These are phyloP conservation scores for Fusarium oxysporum DNA, from an alignment of 2,329 filamentous ascomycete species.

Conservation along the genomic window DNA sequence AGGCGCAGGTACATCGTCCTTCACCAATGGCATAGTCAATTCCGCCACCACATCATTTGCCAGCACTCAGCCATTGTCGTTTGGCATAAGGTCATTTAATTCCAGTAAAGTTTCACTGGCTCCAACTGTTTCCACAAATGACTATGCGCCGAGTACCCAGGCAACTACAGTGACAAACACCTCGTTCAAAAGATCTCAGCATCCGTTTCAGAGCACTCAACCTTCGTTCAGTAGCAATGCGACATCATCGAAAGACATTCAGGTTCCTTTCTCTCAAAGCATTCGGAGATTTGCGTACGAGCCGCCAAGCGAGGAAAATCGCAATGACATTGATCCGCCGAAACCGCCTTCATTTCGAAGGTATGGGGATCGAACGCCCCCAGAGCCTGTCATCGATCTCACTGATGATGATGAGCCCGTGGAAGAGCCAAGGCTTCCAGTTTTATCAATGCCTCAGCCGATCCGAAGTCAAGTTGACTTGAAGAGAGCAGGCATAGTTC, in stretches of 20 bases:
- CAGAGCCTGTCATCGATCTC: conserved; percentile 12
- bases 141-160: conserved; percentile 46
- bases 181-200: conserved; percentile 18
- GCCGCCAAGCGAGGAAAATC: not conserved
- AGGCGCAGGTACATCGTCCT: conserved; percentile 20
- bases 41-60: conserved; percentile 14
- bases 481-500: conserved; percentile 1
- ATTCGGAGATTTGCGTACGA: conserved; percentile 22
- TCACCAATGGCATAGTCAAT: conserved; percentile 18
- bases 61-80: conserved; percentile 29
- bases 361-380: conserved; percentile 11
- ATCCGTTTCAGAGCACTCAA: not conserved
- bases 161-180: conserved; percentile 45
- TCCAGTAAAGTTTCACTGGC: conserved; percentile 50
- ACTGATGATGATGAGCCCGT: conserved; percentile 6
- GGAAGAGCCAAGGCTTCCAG: conserved; percentile 28
- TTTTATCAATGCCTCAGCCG: not conserved
- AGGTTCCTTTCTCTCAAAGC: conserved; percentile 14
- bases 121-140: conserved; percentile 48
- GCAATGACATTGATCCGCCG: not conserved
- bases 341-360: not conserved
- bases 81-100: conserved; percentile 42
- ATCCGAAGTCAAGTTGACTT: not conserved
- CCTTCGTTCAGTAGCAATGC: not conserved
- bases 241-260: not conserved